phyloP scores from a whole-genome alignment of 108 stramenopile genomes.

The Fragilaria crotonensis region DNA sequence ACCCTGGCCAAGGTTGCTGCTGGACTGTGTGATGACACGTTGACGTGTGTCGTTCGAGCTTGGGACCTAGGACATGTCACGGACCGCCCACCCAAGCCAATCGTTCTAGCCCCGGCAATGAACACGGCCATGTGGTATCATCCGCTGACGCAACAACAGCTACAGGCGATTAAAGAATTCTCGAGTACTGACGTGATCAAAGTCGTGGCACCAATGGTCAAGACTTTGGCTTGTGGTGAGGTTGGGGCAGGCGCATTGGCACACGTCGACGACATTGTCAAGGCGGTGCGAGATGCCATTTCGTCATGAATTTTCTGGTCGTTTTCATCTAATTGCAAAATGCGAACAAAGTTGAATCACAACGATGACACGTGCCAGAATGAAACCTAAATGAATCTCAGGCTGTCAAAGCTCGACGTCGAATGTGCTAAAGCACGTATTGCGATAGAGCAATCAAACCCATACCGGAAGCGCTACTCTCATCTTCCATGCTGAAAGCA shows the following conservation, averaged over 20 bases:
- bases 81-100: slow-evolving; percentile 47
- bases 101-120: slow-evolving; percentile 91
- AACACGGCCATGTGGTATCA: slow-evolving; percentile 94
- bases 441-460: too few species aligned
- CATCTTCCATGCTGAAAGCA: too few species aligned
- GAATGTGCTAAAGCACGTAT: too few species aligned
- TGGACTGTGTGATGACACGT: slow-evolving; percentile 86
- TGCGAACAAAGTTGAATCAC: too few species aligned
- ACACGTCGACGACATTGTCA: slow-evolving; percentile 48
- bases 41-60: slow-evolving; percentile 75
- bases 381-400: too few species aligned
- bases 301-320: too few species aligned
- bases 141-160: slow-evolving; percentile 63
- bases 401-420: too few species aligned
- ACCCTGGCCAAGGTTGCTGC: slow-evolving; percentile 75
- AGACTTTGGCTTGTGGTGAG: slow-evolving; percentile 85
- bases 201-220: slow-evolving; percentile 56
- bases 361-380: too few species aligned
- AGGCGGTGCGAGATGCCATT: slow-evolving; percentile 15
- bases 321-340: too few species aligned
- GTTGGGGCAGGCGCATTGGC: slow-evolving; percentile 83
- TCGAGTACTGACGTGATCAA: slow-evolving; percentile 15
- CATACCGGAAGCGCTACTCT: too few species aligned
- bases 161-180: slow-evolving; percentile 55
- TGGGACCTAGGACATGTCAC: slow-evolving; percentile 72